These are phyloP conservation scores for Elaeis oleifera DNA, from an alignment of 202 grass and related monocot genomes.

Conservation along the genomic window DNA sequence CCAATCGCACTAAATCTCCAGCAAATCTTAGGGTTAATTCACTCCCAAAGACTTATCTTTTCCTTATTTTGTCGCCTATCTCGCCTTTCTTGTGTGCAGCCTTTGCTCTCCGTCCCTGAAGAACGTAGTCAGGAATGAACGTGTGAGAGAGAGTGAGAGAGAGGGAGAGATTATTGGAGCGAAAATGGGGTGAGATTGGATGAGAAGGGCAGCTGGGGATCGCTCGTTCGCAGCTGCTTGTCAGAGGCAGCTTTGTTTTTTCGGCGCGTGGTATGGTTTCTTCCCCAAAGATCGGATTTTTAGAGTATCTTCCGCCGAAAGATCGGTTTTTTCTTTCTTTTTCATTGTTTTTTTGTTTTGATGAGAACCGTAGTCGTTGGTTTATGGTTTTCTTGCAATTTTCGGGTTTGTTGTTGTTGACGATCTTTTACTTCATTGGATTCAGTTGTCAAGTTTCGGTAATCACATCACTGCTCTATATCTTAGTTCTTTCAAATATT, in stretches of 20 bases:
- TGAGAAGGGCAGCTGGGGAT: conserved; percentile 20
- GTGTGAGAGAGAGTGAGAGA: conserved; percentile 5
- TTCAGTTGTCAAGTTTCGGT: no score
- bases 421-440: no score
- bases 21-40: no score
- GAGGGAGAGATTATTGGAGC: conserved; percentile 4
- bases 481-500: no score
- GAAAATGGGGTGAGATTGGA: conserved; percentile 27
- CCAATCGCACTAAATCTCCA: no score
- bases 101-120: conserved; percentile 6
- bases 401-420: no score
- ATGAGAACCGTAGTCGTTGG: neutral
- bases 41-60: neutral
- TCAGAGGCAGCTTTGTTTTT: conserved; percentile 13
- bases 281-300: conserved; percentile 18
- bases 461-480: no score
- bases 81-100: conserved; percentile 19
- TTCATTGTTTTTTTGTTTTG: neutral
- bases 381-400: no score
- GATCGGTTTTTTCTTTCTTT: neutral
- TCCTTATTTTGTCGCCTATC: neutral
- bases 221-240: conserved; percentile 21
- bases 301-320: no score
- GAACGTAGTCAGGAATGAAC: neutral
- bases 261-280: conserved; percentile 11